A percentile compares a stretch with the other conserved stretches of the same genome.
Conservation (phyloP, 2,329 filamentous ascomycete genomes). For the Fonsecaea monophora region DNA sequence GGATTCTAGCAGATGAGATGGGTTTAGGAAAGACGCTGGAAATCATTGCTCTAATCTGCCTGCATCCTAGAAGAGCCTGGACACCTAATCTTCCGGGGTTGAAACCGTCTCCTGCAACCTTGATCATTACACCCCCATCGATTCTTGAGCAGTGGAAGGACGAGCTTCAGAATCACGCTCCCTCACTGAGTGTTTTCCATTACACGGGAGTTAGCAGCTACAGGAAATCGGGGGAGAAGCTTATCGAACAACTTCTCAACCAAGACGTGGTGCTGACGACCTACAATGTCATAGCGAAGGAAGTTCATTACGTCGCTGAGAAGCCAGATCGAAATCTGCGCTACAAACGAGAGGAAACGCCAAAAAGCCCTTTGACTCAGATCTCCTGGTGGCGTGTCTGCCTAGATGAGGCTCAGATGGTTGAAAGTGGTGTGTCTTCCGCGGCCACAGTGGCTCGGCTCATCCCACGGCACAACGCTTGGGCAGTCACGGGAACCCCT, state of each 20-base stretch:
- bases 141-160: constrained; percentile 69
- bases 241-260: constrained; percentile 55
- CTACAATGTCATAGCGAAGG: constrained; percentile 74
- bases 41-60: constrained; percentile 54
- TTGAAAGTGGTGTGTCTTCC: constrained; percentile 85
- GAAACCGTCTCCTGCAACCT: constrained; percentile 59
- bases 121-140: constrained; percentile 68
- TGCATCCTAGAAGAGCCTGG: constrained; percentile 45
- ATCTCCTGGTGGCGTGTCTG: constrained; percentile 87
- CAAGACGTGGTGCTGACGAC: constrained; percentile 68
- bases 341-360: constrained; percentile 68
- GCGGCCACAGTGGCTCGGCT: constrained; percentile 79
- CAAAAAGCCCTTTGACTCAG: constrained; percentile 77
- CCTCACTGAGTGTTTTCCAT: constrained; percentile 61
- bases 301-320: constrained; percentile 77
- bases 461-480: constrained; percentile 84
- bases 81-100: constrained; percentile 40
- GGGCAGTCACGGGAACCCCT: constrained; percentile 92
- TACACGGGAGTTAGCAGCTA: constrained; percentile 61
- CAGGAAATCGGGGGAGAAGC: constrained; percentile 45
- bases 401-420: constrained; percentile 79
- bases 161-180: constrained; percentile 65
- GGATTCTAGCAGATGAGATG: constrained; percentile 60
- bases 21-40: constrained; percentile 59
- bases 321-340: constrained; percentile 75